phyloP scores from a whole-genome alignment of 2,329 filamentous ascomycete species.

The Pseudofabraea citricarpa region DNA sequence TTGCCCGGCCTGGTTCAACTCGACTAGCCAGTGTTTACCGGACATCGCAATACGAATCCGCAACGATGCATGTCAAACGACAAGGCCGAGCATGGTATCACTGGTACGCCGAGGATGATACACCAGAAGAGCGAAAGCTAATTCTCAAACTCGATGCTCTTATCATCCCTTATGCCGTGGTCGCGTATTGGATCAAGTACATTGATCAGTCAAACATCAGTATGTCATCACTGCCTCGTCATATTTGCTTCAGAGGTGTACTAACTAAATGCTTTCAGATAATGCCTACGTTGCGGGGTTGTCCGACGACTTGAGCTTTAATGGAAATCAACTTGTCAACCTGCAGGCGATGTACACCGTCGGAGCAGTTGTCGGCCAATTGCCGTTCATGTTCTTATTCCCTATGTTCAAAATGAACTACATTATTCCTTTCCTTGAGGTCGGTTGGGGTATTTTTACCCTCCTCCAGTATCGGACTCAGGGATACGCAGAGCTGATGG shows the following conservation, averaged over 20 bases:
- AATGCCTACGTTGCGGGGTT: conserved; percentile 26
- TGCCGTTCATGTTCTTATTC: conserved; percentile 23
- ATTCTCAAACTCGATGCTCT: conserved; percentile 51
- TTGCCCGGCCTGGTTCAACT: too few relatives aligned
- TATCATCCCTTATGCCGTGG: conserved; percentile 50
- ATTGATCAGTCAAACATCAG: conserved; percentile 21
- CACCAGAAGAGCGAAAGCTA: conserved; percentile 42
- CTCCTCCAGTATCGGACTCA: conserved; percentile 29
- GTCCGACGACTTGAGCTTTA: conserved; percentile 38
- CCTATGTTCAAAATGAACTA: conserved; percentile 23
- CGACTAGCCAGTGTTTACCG: too few relatives aligned
- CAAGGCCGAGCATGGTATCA: conserved; percentile 23
- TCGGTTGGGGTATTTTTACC: conserved; percentile 22
- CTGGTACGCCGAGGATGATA: conserved; percentile 46
- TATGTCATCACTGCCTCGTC: conserved; percentile 3
- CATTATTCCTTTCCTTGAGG: conserved; percentile 20
- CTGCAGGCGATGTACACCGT: conserved; percentile 21
- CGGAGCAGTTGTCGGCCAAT: conserved; percentile 20
- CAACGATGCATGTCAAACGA: conserved; percentile 12
- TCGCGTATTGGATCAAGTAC: conserved; percentile 45
- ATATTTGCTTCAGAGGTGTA: background rate
- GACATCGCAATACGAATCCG: too few relatives aligned
- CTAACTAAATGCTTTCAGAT: too few relatives aligned
- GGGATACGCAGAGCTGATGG: conserved; percentile 43
- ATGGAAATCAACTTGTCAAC: conserved; percentile 43